Percentiles rank a stretch among this genome's conserved stretches.
These are phyloP conservation scores for Ogataea paraovalis DNA, from an alignment of 805 yeast genomes.

Conservation along the genomic window DNA sequence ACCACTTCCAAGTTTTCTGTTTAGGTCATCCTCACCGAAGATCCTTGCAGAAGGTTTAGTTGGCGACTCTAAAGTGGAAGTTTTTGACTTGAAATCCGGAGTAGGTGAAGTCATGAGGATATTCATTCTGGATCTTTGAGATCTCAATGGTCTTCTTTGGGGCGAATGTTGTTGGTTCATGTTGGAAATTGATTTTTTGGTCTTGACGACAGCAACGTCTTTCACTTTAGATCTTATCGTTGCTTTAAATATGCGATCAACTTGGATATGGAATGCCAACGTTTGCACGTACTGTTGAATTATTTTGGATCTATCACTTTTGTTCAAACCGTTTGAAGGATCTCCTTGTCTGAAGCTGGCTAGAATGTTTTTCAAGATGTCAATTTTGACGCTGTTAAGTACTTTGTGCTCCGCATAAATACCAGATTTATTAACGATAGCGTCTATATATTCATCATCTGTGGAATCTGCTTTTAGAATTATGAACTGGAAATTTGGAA, in stretches of 20 bases:
- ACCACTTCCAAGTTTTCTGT: too few relatives aligned
- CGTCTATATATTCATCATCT: slow-evolving; percentile 41
- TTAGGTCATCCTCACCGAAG: too few relatives aligned
- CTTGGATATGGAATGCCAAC: slow-evolving; percentile 60
- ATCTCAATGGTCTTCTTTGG: slow-evolving; percentile 13
- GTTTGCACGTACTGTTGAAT: slow-evolving; percentile 45
- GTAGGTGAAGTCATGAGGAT: slow-evolving; percentile 1
- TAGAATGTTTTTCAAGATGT: slow-evolving; percentile 35
- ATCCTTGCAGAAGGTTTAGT: too few relatives aligned
- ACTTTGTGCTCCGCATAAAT: slow-evolving; percentile 56
- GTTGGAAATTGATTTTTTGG: neutral
- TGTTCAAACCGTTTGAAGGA: slow-evolving; percentile 22
- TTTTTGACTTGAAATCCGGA: neutral
- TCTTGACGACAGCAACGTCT: slow-evolving; percentile 1
- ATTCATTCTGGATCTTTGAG: slow-evolving; percentile 13
- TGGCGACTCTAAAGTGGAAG: too few relatives aligned
- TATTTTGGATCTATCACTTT: slow-evolving; percentile 41
- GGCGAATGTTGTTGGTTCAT: neutral
- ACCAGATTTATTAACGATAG: slow-evolving; percentile 41
- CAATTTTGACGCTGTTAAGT: slow-evolving; percentile 35
- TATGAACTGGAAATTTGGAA: slow-evolving; percentile 31
- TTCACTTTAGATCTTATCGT: slow-evolving; percentile 27
- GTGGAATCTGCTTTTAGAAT: slow-evolving; percentile 40
- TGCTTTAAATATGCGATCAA: slow-evolving; percentile 59
- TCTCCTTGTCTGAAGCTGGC: slow-evolving; percentile 13